These are phyloP conservation scores for Oropetium thomaeum DNA, from an alignment of 176 grass and related monocot species.

Conservation along the genomic window DNA sequence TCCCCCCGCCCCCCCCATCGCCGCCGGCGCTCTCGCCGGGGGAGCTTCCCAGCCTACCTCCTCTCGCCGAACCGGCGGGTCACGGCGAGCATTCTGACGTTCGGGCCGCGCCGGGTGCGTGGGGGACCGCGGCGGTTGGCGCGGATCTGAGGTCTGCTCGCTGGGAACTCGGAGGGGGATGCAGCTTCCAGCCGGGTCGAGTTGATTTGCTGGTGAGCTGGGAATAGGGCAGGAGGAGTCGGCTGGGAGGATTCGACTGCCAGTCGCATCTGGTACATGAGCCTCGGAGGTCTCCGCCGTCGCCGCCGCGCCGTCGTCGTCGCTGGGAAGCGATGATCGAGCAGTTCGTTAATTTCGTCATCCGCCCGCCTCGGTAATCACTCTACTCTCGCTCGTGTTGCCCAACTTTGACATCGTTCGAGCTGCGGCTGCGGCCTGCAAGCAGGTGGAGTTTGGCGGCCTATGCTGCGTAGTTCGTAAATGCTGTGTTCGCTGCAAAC, in stretches of 20 bases:
- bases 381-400: neutral
- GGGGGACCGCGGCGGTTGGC: neutral
- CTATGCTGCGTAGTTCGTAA: neutral
- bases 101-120: neutral
- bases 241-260: neutral
- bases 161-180: neutral
- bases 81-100: conserved; percentile 28
- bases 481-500: neutral
- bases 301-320: neutral
- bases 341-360: conserved; percentile 98
- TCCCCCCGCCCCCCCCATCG: neutral
- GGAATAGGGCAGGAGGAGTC: neutral
- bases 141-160: conserved; percentile 37
- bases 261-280: conserved; percentile 23
- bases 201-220: conserved; percentile 13
- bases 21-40: neutral
- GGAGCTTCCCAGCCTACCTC: neutral
- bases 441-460: conserved; percentile 8
- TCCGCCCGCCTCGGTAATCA: conserved; percentile 89
- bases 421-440: neutral
- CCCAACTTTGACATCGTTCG: neutral
- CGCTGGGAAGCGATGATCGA: conserved; percentile 73
- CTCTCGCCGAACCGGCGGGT: neutral
- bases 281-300: neutral
- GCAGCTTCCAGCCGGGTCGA: neutral